Percentiles rank a stretch among this genome's conserved stretches.
phyloP scores from a whole-genome alignment of 495 filamentous ascomycete genomes.

The Trichocladium antarcticum region DNA sequence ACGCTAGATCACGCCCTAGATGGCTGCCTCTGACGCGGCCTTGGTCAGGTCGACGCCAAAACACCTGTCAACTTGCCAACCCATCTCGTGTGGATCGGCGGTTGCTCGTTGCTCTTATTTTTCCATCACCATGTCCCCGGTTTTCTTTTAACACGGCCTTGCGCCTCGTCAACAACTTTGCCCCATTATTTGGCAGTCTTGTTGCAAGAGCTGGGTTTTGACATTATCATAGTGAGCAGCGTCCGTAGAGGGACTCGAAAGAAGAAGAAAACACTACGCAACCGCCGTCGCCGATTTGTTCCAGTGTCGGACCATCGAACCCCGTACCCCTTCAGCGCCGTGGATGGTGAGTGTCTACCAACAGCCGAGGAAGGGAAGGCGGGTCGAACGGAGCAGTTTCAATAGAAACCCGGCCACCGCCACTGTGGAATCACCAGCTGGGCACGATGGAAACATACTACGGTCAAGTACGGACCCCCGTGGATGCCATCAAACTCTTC shows the following conservation, averaged over 20 bases:
- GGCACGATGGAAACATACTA: slow-evolving; percentile 87
- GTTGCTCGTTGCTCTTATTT: neutral
- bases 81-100: neutral
- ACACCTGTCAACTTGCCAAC: no score
- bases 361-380: neutral
- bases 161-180: neutral
- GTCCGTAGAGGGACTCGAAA: neutral
- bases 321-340: neutral
- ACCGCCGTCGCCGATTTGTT: no score
- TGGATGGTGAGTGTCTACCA: slow-evolving; percentile 5
- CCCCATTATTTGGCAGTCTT: neutral
- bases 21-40: no score
- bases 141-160: slow-evolving; percentile 2
- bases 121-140: slow-evolving; percentile 18
- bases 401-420: neutral
- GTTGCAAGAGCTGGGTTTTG: neutral
- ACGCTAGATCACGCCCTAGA: no score
- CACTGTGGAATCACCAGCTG: neutral
- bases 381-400: neutral
- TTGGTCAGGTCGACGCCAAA: no score
- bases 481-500: slow-evolving; percentile 93
- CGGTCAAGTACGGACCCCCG: slow-evolving; percentile 82
- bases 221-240: neutral
- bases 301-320: neutral
- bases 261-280: neutral